Base-by-base conservation (phyloP, 2,329 filamentous ascomycete species). In the Huntiella bhutanensis region DNA sequence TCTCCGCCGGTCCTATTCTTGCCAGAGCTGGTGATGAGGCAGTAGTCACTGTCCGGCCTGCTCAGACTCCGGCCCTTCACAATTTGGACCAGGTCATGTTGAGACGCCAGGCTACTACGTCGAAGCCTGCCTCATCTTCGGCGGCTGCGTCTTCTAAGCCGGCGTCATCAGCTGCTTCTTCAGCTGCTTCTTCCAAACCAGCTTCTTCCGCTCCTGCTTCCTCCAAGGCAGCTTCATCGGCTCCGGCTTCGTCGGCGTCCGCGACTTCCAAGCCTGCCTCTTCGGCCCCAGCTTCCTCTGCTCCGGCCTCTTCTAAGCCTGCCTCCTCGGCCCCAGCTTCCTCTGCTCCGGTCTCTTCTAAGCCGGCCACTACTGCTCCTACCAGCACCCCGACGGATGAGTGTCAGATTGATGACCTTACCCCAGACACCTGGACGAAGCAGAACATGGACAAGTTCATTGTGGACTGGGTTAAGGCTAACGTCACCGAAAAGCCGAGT, bases 381-480 rank as follows among this genome's bases (percentile, higher is more conserved):
- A n/a, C 40, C 10, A 16, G n/a, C 19, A 39, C 38, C 19, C 33
- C 45, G 10, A 2, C 38, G 16, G 17, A 32, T 12, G 13, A 41
- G 12, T 48, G 40, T n/a, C 33, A 19, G 2, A 28, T 48, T 8
- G 46, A 10, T n/a, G 19, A 39, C 6, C 46, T 48, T 3, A 32
- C 16, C 5, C 16, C 41, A 13, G 34, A 41, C 19, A 48, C 46
- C 1, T 48, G 46, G 41, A 15, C 8, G 5, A 38, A 33, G 6
- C 4, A 43, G 19, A n/a, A 19, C 11, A 33, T 49, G 37, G 47
- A 49, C 43, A 32, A 39, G 11, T 49, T 43, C 43, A 43, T 49
- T 8, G 39, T 38, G 1, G 39, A 51, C 41, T 50, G 42, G 16
- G 40, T 48, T 15, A 47, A 48, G 48, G 49, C 45, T 1, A 45